Percentiles rank a stretch among this genome's conserved stretches.
Evolutionary conservation across 2,329 filamentous ascomycete species (phyloP).

Genomic region (Arthroderma sp.): DNA sequence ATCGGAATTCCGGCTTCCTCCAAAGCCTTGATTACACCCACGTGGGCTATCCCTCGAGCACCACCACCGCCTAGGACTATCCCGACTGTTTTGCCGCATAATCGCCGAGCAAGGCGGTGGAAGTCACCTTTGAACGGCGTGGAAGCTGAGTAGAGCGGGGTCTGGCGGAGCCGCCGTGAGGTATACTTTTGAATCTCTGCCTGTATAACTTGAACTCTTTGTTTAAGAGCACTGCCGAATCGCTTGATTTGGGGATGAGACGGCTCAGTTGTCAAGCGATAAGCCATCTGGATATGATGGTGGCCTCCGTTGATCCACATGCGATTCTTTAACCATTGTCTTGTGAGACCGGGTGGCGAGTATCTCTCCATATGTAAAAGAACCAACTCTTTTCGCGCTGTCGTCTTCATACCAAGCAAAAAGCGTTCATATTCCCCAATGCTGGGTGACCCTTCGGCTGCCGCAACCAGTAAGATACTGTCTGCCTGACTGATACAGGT

Average conservation of each 20-base stretch:
- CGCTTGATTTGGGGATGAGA: conserved; percentile 62
- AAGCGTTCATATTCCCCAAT: conserved; percentile 97
- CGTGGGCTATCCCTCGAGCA: conserved; percentile 78
- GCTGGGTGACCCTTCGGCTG: conserved; percentile 76
- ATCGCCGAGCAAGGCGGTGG: conserved; percentile 72
- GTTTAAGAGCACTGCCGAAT: conserved; percentile 75
- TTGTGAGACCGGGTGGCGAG: conserved; percentile 68
- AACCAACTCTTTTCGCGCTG: conserved; percentile 82
- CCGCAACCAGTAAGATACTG: conserved; percentile 81
- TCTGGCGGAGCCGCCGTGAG: conserved; percentile 77
- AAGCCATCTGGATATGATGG: conserved; percentile 93
- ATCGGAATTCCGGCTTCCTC: conserved; percentile 96
- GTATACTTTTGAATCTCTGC: conserved; percentile 98
- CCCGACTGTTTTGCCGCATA: conserved; percentile 90
- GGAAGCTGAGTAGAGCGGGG: conserved; percentile 77
- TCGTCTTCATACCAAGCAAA: conserved; percentile 92
- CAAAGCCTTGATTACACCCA: conserved; percentile 85
- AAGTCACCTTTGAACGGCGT: conserved; percentile 95
- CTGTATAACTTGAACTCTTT: conserved; percentile 84
- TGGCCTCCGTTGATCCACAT: conserved; percentile 98
- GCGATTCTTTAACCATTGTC: conserved; percentile 80
- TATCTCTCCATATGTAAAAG: conserved; percentile 81
- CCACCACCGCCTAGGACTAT: conserved; percentile 89
- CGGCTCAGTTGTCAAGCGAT: conserved; percentile 62
- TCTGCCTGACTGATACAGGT: conserved; percentile 96